Evolutionary conservation across 2,329 filamentous ascomycete species (phyloP).

Genomic region (Blastomyces silverae): DNA sequence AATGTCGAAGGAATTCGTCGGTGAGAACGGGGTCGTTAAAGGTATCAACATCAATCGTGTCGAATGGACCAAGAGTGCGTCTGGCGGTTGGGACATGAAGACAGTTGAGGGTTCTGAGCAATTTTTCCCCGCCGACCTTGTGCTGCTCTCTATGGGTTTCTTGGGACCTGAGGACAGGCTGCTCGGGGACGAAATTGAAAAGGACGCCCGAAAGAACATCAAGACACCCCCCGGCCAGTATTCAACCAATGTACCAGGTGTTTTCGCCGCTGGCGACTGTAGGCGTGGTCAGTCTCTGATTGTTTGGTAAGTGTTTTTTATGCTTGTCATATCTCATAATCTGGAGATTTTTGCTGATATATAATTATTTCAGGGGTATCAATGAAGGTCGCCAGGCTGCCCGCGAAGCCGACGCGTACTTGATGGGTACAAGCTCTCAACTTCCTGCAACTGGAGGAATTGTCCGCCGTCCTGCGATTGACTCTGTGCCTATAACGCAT

Average conservation of each 20-base stretch:
- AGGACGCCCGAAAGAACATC: constrained; percentile 88
- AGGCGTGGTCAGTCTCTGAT: constrained; percentile 91
- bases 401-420: constrained; percentile 82
- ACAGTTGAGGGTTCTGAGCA: constrained; percentile 87
- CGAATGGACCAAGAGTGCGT: constrained; percentile 86
- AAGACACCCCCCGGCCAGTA: constrained; percentile 88
- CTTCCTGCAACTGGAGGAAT: constrained; percentile 91
- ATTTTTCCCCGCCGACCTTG: constrained; percentile 93
- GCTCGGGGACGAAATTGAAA: constrained; percentile 80
- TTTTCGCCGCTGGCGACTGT: constrained; percentile 93
- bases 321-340: background rate
- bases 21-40: constrained; percentile 79
- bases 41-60: constrained; percentile 94
- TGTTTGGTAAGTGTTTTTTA: constrained; percentile 65
- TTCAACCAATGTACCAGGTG: constrained; percentile 75
- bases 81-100: constrained; percentile 97
- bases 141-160: constrained; percentile 96
- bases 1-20: constrained; percentile 95
- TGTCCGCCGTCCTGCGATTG: constrained; percentile 64
- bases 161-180: constrained; percentile 85
- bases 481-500: constrained; percentile 34
- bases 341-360: constrained; percentile 16
- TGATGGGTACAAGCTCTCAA: constrained; percentile 65
- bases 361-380: constrained; percentile 61
- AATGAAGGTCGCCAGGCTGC: constrained; percentile 93